A percentile compares a stretch with the other conserved stretches of the same genome.
Evolutionary conservation across 1,284 basidiomycete species (phyloP).

Genomic region (Fomitiporia mediterranea): DNA sequence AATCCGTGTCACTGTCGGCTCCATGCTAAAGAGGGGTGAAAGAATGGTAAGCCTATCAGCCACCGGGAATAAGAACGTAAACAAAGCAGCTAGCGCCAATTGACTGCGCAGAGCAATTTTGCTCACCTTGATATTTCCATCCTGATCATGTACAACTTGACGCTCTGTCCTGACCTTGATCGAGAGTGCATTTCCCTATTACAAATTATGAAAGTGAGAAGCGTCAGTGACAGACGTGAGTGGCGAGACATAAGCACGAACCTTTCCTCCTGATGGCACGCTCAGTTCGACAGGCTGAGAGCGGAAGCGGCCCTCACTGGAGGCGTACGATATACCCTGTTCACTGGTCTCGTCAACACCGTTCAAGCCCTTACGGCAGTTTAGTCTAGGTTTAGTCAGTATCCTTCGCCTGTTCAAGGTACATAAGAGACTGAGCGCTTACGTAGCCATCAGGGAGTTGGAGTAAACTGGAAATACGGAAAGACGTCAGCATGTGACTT

Average conservation of each 20-base stretch:
- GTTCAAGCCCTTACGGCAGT: constrained; percentile 10
- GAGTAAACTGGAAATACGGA: constrained; percentile 15
- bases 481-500: background rate
- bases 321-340: constrained; percentile 2
- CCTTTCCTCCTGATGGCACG: background rate
- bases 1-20: constrained; percentile 15
- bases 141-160: constrained; percentile 4
- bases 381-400: constrained; percentile 6
- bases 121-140: constrained; percentile 11
- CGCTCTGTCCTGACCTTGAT: constrained; percentile 21
- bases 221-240: background rate
- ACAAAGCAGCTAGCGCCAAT: background rate
- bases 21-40: constrained; percentile 8
- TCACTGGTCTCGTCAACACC: constrained; percentile 14
- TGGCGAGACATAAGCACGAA: background rate
- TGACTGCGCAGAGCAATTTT: background rate
- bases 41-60: constrained; percentile 3
- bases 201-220: background rate
- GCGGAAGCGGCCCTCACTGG: constrained; percentile 12
- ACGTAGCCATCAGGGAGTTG: constrained; percentile 20
- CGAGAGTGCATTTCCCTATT: constrained; percentile 6
- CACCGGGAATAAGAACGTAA: background rate
- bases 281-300: constrained; percentile 14
- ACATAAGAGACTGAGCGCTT: background rate
- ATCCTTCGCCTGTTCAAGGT: background rate